phyloP scores from a whole-genome alignment of 2,329 filamentous ascomycete species.

The Meredithiella fracta region DNA sequence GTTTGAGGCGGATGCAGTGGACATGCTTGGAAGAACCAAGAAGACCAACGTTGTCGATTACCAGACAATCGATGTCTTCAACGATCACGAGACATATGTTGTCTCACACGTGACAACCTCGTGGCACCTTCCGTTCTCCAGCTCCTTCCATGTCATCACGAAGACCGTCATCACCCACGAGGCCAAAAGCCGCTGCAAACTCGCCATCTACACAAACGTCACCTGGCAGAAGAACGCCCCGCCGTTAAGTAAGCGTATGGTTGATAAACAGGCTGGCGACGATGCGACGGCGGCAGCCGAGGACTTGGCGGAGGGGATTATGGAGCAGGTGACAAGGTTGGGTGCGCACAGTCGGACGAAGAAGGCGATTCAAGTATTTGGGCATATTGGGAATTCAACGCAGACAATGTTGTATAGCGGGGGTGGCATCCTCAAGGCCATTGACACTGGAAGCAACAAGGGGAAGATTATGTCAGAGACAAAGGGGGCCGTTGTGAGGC shows the following conservation, averaged over 20 bases:
- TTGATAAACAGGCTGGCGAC: constrained; percentile 56
- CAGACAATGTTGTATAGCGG: constrained; percentile 46
- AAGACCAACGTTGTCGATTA: constrained; percentile 56
- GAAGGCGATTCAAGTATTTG: constrained; percentile 65
- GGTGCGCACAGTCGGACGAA: constrained; percentile 59
- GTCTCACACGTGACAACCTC: constrained; percentile 45
- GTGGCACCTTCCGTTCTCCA: constrained; percentile 74
- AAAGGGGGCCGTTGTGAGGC: constrained; percentile 42
- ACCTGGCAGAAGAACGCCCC: constrained; percentile 58
- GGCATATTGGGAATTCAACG: constrained; percentile 52
- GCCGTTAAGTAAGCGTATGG: constrained; percentile 40
- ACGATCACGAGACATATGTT: constrained; percentile 55
- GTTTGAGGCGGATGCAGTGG: constrained; percentile 55
- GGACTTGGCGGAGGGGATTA: constrained; percentile 58
- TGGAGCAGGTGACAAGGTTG: constrained; percentile 60
- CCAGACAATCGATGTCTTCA: constrained; percentile 72
- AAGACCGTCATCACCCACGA: constrained; percentile 91
- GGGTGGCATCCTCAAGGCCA: constrained; percentile 19
- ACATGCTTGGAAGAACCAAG: constrained; percentile 46
- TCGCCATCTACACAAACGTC: constrained; percentile 75
- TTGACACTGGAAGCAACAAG: background rate
- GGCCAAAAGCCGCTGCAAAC: constrained; percentile 79
- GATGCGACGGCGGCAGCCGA: constrained; percentile 58
- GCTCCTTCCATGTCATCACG: constrained; percentile 64
- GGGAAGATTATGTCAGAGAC: constrained; percentile 15